Evolutionary conservation across 345 rosid species (phyloP).

Genomic region (Euphorbia lathyris): DNA sequence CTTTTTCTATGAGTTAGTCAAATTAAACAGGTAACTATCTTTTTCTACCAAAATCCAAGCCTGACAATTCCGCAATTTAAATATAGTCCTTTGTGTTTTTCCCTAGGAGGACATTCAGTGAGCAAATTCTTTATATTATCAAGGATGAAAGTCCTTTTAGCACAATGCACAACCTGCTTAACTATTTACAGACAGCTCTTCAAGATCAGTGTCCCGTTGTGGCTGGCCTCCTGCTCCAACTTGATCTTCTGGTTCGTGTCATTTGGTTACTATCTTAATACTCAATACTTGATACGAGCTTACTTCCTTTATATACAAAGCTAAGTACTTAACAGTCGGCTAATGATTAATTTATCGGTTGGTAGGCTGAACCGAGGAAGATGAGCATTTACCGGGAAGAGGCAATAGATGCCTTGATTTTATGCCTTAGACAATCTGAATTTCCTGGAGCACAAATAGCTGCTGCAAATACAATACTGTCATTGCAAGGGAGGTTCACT

Average conservation of each 20-base stretch:
- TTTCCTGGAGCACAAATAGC: conserved; percentile 52
- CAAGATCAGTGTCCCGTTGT: conserved; percentile 48
- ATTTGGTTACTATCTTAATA: background rate
- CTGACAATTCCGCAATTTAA: background rate
- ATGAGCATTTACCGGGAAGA: conserved; percentile 78
- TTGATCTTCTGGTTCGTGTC: conserved; percentile 62
- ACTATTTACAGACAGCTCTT: conserved; percentile 47
- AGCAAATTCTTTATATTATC: conserved; percentile 56
- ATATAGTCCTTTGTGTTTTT: conserved; percentile 2
- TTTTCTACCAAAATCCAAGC: background rate
- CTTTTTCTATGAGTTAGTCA: conserved; percentile 56
- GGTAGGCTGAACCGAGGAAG: conserved; percentile 66
- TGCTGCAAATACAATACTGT: conserved; percentile 51
- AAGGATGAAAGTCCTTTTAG: conserved; percentile 58
- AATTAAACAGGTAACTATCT: conserved; percentile 47
- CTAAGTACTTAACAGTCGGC: background rate
- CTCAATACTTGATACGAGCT: background rate
- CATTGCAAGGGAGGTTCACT: conserved; percentile 63
- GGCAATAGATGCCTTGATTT: conserved; percentile 59
- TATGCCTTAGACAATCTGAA: conserved; percentile 51
- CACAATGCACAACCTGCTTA: conserved; percentile 59
- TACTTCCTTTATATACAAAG: background rate
- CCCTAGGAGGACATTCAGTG: conserved; percentile 50
- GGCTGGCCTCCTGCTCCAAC: conserved; percentile 65
- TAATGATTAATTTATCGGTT: conserved; percentile 6